A percentile compares a stretch with the other conserved stretches of the same genome.
These are phyloP conservation scores for Pterocarpus santalinus DNA, from an alignment of 306 rosid genomes.

Conservation along the genomic window DNA sequence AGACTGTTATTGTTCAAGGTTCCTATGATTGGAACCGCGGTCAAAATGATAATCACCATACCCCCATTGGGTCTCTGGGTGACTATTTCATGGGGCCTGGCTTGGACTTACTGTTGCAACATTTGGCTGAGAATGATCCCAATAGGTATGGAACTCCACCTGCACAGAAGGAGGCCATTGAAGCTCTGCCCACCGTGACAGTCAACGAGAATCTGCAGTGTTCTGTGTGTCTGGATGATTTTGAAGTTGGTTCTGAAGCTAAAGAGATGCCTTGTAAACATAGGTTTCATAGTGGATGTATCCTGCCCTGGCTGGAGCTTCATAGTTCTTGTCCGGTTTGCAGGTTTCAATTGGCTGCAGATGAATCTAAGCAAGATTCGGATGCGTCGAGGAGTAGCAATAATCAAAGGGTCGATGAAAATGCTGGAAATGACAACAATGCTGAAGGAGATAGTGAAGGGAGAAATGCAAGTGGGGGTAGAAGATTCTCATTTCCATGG, in stretches of 20 bases:
- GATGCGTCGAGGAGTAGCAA: slow-evolving; percentile 54
- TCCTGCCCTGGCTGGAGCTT: slow-evolving; percentile 86
- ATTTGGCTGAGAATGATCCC: slow-evolving; percentile 87
- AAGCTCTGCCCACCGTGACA: slow-evolving; percentile 67
- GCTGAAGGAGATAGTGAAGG: slow-evolving; percentile 51
- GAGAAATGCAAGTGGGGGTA: slow-evolving; percentile 59
- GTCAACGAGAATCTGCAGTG: slow-evolving; percentile 69
- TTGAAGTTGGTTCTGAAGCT: slow-evolving; percentile 71
- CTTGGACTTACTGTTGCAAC: slow-evolving; percentile 77
- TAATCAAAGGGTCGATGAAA: slow-evolving; percentile 50
- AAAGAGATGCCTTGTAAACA: slow-evolving; percentile 92
- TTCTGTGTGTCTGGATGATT: slow-evolving; percentile 82
- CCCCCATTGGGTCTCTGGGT: slow-evolving; percentile 68
- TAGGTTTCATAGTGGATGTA: slow-evolving; percentile 73
- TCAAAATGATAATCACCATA: slow-evolving; percentile 56
- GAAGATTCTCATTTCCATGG: slow-evolving; percentile 83
- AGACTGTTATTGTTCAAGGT: slow-evolving; percentile 70
- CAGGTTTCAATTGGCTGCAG: slow-evolving; percentile 70
- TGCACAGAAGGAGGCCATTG: slow-evolving; percentile 74
- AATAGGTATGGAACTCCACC: slow-evolving; percentile 85
- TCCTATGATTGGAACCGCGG: slow-evolving; percentile 51
- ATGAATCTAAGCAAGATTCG: slow-evolving; percentile 65
- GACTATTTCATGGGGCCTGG: slow-evolving; percentile 83
- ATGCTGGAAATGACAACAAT: slow-evolving; percentile 29
- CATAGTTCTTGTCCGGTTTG: slow-evolving; percentile 92